A percentile compares a stretch with the other conserved stretches of the same genome.
Conservation (phyloP, 2,329 filamentous ascomycete genomes). For the Neofusicoccum umdonicola region DNA sequence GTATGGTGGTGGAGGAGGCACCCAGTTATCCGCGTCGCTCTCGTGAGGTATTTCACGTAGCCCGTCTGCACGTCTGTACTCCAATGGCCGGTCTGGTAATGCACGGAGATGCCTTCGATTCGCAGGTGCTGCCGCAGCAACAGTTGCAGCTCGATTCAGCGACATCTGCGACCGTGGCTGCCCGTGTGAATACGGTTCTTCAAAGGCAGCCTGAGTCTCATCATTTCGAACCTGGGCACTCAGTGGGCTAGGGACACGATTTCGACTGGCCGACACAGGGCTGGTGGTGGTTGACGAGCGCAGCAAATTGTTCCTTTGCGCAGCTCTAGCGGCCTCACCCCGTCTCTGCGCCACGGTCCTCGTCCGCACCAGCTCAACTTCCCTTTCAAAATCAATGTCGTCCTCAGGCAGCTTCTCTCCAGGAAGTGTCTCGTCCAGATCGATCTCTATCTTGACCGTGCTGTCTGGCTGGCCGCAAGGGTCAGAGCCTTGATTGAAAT, state of each 20-base stretch:
- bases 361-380: slow-evolving; percentile 40
- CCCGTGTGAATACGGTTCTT: slow-evolving; percentile 40
- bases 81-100: slow-evolving; percentile 54
- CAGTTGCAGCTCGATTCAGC: slow-evolving; percentile 43
- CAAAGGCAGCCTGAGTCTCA: slow-evolving; percentile 35
- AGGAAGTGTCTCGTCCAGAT: slow-evolving; percentile 37
- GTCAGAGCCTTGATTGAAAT: slow-evolving; percentile 26
- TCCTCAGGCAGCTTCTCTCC: slow-evolving; percentile 40
- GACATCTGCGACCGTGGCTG: slow-evolving; percentile 40
- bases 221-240: slow-evolving; percentile 26
- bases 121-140: slow-evolving; percentile 64
- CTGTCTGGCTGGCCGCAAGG: slow-evolving; percentile 20
- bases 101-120: slow-evolving; percentile 65
- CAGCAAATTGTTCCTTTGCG: slow-evolving; percentile 26
- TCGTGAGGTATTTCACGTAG: slow-evolving; percentile 75
- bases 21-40: slow-evolving; percentile 86
- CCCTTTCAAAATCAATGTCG: slow-evolving; percentile 40
- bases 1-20: slow-evolving; percentile 80
- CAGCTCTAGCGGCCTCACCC: slow-evolving; percentile 30
- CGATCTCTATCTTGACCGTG: slow-evolving; percentile 32
- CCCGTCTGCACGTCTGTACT: slow-evolving; percentile 68
- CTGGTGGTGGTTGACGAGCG: slow-evolving; percentile 31
- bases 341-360: slow-evolving; percentile 36
- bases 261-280: slow-evolving; percentile 17
- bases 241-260: slow-evolving; percentile 17